Evolutionary conservation across 1,284 basidiomycete genomes (phyloP).

Genomic region (Puccinia novopanici): DNA sequence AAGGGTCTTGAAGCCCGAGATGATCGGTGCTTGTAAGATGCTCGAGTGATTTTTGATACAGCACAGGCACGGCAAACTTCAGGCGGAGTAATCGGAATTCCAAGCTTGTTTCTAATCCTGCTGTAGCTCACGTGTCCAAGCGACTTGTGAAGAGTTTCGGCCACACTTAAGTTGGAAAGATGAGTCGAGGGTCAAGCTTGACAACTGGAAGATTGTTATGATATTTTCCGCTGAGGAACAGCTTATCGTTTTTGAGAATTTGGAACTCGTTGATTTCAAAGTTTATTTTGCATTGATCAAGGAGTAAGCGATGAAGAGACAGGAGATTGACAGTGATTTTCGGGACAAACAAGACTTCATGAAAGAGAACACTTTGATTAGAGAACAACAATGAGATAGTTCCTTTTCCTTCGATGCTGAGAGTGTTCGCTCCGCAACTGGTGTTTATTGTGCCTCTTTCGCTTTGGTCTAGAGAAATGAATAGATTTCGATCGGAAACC

Average conservation of each 20-base stretch:
- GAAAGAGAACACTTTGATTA: neutral
- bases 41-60: neutral
- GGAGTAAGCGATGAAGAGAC: neutral
- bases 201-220: neutral
- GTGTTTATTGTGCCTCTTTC: constrained; percentile 10
- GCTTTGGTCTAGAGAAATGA: constrained; percentile 5
- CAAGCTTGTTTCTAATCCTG: neutral
- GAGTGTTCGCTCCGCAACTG: constrained; percentile 1
- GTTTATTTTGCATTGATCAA: constrained; percentile 8
- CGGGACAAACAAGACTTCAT: neutral
- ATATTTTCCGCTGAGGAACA: neutral
- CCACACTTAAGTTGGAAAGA: neutral
- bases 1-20: too few relatives aligned
- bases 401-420: constrained; percentile 6
- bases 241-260: neutral
- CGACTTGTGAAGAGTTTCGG: constrained; percentile 1
- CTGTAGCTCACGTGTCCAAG: constrained; percentile 8
- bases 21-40: too few relatives aligned
- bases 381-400: neutral
- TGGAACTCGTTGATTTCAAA: neutral
- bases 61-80: neutral
- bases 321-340: neutral
- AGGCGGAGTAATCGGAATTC: neutral
- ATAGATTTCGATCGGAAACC: too few relatives aligned
- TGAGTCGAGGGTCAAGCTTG: neutral